Evolutionary conservation across 495 filamentous ascomycete species (phyloP), one percentile per base, ranked within the genome.

Genomic region (Friedmanniomyces endolithicus): DNA sequence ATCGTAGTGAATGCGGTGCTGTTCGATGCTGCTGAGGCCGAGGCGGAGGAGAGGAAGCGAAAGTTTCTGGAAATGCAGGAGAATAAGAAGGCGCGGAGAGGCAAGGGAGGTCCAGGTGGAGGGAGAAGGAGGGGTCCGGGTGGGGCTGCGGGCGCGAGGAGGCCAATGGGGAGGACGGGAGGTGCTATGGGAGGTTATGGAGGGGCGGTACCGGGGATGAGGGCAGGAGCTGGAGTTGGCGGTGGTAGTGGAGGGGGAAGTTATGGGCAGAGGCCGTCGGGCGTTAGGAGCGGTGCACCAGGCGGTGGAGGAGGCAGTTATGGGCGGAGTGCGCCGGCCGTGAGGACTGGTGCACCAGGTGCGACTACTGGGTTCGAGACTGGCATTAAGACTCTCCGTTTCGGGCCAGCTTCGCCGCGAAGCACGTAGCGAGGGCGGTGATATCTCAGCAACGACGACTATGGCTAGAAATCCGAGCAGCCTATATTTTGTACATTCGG

Each of bases 1-100:
- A 27, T 61, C 1, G 59, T 52, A 41, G 54, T 61, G 7, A 54
- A 43, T 1, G 59, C 54, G 37, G 57, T 51, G 43, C 24, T 61
- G 23, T 61, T 41, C 54, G 54, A 61, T 61, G 54, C 29, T 12
- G 37, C 22, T 12, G 59, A 45, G 48, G 53, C 54, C 41, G 59
- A 22, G 43, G 9, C 27, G 41, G 24, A 61, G 46, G 59, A 53
- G 50, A 31, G 23, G 31, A 55, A 49, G 53, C 19, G 25, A 39
- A 52, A 16, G 48, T 12, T 23, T 27, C 6, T 17, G 16, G 49
- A 22, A 47, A 37, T 34, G 47, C 34, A 48, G 52, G 53, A 27
- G 53, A 27, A 20, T 7, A 52, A 41, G 37, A n/a, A 23, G 27
- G 52, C 25, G 24, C 20, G 11, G 34, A 20, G 35, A 20, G 27